phyloP scores from a whole-genome alignment of 441 rosid genomes.

The Populus tomentosa region DNA sequence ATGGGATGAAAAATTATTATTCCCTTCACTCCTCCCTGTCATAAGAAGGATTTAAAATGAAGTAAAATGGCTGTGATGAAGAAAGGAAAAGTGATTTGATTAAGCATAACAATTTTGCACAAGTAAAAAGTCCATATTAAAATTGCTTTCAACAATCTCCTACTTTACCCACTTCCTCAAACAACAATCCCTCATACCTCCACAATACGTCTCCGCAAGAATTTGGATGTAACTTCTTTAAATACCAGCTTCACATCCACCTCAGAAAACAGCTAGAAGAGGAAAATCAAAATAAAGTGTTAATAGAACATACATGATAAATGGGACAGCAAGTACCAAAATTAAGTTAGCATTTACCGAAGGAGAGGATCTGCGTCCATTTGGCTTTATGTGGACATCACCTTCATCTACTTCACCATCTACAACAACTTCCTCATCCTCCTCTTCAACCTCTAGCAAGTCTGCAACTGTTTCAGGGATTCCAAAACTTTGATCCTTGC shows the following conservation, averaged over 20 bases:
- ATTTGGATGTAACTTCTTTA: conserved; percentile 89
- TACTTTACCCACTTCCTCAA: neutral
- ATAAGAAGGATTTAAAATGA: neutral
- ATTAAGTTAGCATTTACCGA: conserved; percentile 44
- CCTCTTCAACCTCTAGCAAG: conserved; percentile 82
- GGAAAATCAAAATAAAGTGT: conserved; percentile 20
- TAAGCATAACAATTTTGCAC: neutral
- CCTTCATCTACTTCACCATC: conserved; percentile 99
- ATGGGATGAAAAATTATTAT: neutral
- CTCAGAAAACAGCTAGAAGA: conserved; percentile 70
- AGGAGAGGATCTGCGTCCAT: conserved; percentile 59
- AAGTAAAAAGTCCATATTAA: neutral
- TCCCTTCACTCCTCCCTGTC: neutral
- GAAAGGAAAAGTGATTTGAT: neutral
- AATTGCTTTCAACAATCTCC: neutral
- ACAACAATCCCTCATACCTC: conserved; percentile 53
- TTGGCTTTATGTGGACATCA: conserved; percentile 93
- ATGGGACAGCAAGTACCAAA: neutral
- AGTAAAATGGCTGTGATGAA: neutral
- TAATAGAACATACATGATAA: neutral
- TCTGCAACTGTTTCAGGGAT: conserved; percentile 60
- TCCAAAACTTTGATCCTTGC: conserved; percentile 49
- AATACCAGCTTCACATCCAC: conserved; percentile 98
- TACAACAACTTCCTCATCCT: conserved; percentile 95
- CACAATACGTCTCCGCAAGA: conserved; percentile 83